Base-by-base conservation (phyloP, 495 filamentous ascomycete species). In the Xylaria grammica region DNA sequence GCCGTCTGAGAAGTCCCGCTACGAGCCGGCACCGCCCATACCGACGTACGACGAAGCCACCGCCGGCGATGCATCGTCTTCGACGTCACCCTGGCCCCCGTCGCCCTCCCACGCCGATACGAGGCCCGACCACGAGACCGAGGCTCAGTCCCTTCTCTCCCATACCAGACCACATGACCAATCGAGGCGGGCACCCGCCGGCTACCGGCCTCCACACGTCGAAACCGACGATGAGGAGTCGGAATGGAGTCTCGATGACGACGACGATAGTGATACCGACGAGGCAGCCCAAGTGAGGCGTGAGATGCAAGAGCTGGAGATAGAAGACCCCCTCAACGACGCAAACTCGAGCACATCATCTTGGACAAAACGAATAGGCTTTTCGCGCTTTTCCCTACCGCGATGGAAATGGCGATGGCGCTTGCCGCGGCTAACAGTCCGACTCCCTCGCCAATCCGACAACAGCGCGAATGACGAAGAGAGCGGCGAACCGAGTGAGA, bases 21-120 rank as follows among this genome's bases (percentile, higher is more conserved):
- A 89, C 76, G 85, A 89, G 69, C 75, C 84, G 53, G 84, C 92
- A 59, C 94, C 81, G 29, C 81, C 95, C 20, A 97, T 98, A 77
- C 94, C 94, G 9, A 88, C 90, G 42, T 99, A 99, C 83, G 94
- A 97, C 75, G 95, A 99, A 81, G 93, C 95, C 58, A 87, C 78
- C 58, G 75, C 77, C 79, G 62, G 84, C 82, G 70, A 64, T 49
- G 72, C 65, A 70, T 78, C 70, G 69, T 75, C 70, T 59, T 67
- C 67, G 27, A 44, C 67, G 22, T 69, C 72, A 4, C 62, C 68
- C 62, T 79, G 78, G 56, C 77, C 75, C 2, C 70, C 71, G 3
- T 65, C 71, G 53, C 44, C 59, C 10, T 71, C 72, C 22, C 70
- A 67, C 11, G 67, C 76, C 62, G 78, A 76, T 62, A 67, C 65